These are phyloP conservation scores for Pythium sukuiense DNA, from an alignment of 352 stramenopile species.

Conservation along the genomic window DNA sequence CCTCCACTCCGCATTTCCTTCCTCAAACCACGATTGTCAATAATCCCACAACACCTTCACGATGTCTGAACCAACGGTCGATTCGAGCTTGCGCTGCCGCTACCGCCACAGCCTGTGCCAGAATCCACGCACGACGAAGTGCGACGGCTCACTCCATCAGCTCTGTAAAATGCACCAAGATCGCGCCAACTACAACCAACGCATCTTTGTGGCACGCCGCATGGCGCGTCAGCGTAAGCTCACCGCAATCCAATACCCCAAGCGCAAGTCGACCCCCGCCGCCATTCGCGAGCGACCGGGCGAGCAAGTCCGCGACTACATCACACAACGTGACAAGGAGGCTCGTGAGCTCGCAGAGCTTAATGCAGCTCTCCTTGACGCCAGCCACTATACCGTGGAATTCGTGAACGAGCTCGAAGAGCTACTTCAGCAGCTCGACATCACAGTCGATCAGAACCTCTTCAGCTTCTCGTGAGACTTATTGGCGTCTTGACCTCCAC, in stretches of 20 bases:
- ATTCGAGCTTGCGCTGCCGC: background rate
- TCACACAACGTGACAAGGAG: background rate
- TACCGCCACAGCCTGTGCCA: background rate
- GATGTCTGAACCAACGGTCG: background rate
- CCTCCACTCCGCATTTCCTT: background rate
- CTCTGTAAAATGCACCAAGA: background rate
- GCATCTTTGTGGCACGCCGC: background rate
- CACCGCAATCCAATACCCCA: background rate
- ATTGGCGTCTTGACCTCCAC: too few species aligned
- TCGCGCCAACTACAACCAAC: background rate
- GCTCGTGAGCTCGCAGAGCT: background rate
- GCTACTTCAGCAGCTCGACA: background rate
- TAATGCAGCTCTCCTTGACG: background rate
- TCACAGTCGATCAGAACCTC: background rate
- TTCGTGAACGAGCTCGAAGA: background rate
- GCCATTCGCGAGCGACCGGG: background rate
- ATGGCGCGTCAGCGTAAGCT: background rate
- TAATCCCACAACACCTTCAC: too few species aligned
- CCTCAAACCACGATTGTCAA: too few species aligned
- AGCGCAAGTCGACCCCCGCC: background rate
- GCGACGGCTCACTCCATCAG: background rate
- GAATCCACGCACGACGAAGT: background rate
- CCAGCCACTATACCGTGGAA: background rate
- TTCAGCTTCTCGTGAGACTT: background rate
- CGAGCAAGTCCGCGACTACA: background rate